Evolutionary conservation across 179 eudicot species (phyloP).

Genomic region (Camellia oleifera): DNA sequence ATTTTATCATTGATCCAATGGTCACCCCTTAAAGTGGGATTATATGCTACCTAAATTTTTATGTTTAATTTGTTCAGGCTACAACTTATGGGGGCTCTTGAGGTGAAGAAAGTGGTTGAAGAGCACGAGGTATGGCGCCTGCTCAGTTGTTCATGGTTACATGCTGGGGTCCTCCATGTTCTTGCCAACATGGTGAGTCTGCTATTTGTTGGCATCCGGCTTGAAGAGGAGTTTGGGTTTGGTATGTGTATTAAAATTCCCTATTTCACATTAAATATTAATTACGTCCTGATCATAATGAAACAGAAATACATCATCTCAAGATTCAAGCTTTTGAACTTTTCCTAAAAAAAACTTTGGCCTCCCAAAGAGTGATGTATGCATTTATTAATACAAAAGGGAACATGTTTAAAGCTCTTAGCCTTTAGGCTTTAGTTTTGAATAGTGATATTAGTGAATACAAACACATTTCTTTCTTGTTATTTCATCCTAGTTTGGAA

Average conservation of each 20-base stretch:
- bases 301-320: neutral
- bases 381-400: too few relatives aligned
- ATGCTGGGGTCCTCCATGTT: constrained; percentile 77
- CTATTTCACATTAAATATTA: neutral
- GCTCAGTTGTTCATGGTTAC: constrained; percentile 64
- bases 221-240: constrained; percentile 80
- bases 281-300: neutral
- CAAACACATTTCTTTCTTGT: too few relatives aligned
- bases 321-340: neutral
- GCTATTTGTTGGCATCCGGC: constrained; percentile 67
- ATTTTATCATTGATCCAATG: too few relatives aligned
- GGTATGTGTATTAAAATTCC: constrained; percentile 35
- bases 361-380: too few relatives aligned
- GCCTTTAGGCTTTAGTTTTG: too few relatives aligned
- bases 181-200: constrained; percentile 75
- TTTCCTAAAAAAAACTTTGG: neutral
- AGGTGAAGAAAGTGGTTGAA: constrained; percentile 43
- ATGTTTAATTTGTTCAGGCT: constrained; percentile 37
- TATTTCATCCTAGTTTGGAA: too few relatives aligned
- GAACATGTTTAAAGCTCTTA: too few relatives aligned
- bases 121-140: constrained; percentile 59
- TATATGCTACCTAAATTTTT: neutral
- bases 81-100: constrained; percentile 59
- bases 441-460: neutral
- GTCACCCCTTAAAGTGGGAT: neutral